These are phyloP conservation scores for Cercospora berteroae DNA, from an alignment of 2,329 filamentous ascomycete genomes.

Conservation along the genomic window DNA sequence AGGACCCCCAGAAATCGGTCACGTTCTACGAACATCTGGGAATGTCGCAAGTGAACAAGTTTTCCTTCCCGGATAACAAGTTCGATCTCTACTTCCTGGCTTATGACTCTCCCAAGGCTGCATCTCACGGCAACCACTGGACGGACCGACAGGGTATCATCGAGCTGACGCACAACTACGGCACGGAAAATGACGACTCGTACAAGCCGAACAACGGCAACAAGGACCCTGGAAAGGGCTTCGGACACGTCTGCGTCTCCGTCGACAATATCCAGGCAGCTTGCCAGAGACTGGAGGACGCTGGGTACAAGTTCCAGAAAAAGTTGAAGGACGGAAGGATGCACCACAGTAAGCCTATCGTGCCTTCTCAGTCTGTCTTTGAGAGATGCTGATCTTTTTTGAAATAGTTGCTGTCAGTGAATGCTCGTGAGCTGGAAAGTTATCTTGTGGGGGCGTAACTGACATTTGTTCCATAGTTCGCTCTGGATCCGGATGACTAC, in stretches of 20 bases:
- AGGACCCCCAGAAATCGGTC: conserved; percentile 80
- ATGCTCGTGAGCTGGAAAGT: background rate
- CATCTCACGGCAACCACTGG: conserved; percentile 71
- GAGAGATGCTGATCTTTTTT: background rate
- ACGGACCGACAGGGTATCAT: conserved; percentile 74
- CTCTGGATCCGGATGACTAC: conserved; percentile 35
- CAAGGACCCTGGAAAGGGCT: conserved; percentile 76
- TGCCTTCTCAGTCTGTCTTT: background rate
- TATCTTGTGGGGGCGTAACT: background rate
- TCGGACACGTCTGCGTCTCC: conserved; percentile 79
- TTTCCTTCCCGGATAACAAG: conserved; percentile 80
- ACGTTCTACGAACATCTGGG: conserved; percentile 94
- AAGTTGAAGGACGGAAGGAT: conserved; percentile 85
- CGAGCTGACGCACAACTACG: conserved; percentile 81
- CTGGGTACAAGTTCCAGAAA: conserved; percentile 93
- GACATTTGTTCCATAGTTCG: conserved; percentile 7
- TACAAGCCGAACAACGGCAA: conserved; percentile 89
- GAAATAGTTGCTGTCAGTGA: background rate
- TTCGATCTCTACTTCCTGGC: conserved; percentile 96
- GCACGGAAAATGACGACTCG: conserved; percentile 78
- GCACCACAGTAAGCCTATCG: conserved; percentile 56
- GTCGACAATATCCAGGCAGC: conserved; percentile 74
- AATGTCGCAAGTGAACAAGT: conserved; percentile 77
- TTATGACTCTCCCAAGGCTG: conserved; percentile 73
- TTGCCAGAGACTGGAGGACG: conserved; percentile 84